Evolutionary conservation across 371 early-diverging fungal species (phyloP), one percentile per base, ranked within the genome.

Genomic region (Mucor racemosus): DNA sequence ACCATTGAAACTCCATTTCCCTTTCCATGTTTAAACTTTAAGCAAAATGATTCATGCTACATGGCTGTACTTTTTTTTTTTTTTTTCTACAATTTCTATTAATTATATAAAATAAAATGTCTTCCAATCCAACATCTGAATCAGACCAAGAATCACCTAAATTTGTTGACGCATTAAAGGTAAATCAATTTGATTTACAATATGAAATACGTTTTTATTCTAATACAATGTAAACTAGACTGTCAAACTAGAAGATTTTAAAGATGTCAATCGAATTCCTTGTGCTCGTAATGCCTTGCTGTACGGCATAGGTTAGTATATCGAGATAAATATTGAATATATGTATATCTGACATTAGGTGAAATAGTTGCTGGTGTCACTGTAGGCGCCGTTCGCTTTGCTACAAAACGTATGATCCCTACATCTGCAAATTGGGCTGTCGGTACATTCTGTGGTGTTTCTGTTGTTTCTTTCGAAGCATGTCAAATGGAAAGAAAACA

Each of bases 381-480:
- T 46, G 41, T 80, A 10, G 83, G 80, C 8, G 74, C 74, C 3
- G 58, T 82, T 58, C 80, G 83, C 19, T 82, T 75, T 44, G 41
- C 75, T 5, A 59, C 71, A 4, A 78, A 75, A 58, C 78, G 83
- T 62, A 39, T 66, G 3, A 62, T 82, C 4, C 72, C 76, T 7
- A 75, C 78, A 3, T 72, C 83, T 58, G 77, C 83, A 33, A 82
- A 82, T 46, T 82, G 83, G 83, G 80, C 83, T 15, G 83, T 82
- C 7, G 83, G 65, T n/a, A 61, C 77, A 0, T 82, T 82, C 58
- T 74, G 78, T 66, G 80, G 75, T 41, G 75, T 82, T 3, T 78
- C 83, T 31, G 60, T 64, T 5, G 62, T 80, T 34, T 69, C 70
- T 5, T 82, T 82, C 71, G 83, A 82, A 68, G 64, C 69, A 65